Evolutionary conservation across 169 alveolate species (phyloP), one percentile per base, ranked within the genome.

Genomic region (Blepharisma undulans): DNA sequence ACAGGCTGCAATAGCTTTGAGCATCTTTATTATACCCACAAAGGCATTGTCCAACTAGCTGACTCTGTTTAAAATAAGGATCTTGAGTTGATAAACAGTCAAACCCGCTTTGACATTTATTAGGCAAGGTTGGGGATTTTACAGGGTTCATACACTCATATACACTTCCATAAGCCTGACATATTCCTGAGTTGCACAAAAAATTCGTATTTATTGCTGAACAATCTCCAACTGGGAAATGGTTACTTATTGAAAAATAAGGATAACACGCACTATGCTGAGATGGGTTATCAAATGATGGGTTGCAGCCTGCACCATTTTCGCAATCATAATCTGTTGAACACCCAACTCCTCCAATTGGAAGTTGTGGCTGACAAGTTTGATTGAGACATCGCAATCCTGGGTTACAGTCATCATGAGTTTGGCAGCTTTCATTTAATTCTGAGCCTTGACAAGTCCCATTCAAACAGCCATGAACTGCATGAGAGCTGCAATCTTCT

Each of bases 281-380:
- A 66, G 80, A 21, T 22, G 71, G 22, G 6, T n/a, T 27, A 48
- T 48, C 66, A 5, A 48, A 48, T n/a, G 71, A 19, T 18, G n/a
- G 29, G 14, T 86, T 27, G 27, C 91, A 86, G 2, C 91, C 91
- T 25, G 91, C 81, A 18, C 61, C 29, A 72, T 60, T 86, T 21
- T 25, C 84, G 27, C 91, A 86, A 32, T 86, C 91, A 27, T 66
- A 7, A 48, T 86, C 91, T 21, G 66, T 30, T 21, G 27, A 21
- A 32, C 91, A 86, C 32, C 91, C 91, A 21, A 30, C 27, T 29
- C 59, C 59, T n/a, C 84, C 84, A 27, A 33, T 19, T 19, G 29
- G 66, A 7, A 86, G 61, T 25, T 27, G 91, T n/a, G 27, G 29
- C n/a, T 66, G n/a, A 12, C 91, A 86, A 19, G 29, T 72, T 84